Percentiles rank a stretch among this genome's conserved stretches.
Conservation (phyloP, 306 rosid species). For the Cucumis melo region DNA sequence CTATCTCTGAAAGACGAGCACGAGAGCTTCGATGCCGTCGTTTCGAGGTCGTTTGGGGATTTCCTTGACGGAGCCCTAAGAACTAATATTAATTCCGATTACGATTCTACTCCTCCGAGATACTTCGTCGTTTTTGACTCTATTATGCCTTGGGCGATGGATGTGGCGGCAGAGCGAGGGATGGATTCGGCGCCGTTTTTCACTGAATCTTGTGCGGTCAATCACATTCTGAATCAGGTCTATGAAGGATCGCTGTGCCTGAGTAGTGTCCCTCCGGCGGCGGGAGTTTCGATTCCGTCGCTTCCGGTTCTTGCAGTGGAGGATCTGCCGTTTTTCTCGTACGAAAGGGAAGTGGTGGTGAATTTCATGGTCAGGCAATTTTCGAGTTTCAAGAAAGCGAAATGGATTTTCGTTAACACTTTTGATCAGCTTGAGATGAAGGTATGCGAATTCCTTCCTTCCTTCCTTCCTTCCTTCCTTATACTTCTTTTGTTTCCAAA, state of each 20-base stretch:
- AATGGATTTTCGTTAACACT: slow-evolving; percentile 13
- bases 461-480: too few species aligned
- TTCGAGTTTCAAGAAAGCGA: slow-evolving; percentile 1
- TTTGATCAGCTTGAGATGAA: slow-evolving; percentile 10
- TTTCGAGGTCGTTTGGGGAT: not conserved
- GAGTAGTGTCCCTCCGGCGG: not conserved
- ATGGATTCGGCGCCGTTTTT: slow-evolving; percentile 4
- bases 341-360: not conserved
- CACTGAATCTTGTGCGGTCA: not conserved
- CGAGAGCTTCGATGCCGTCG: not conserved
- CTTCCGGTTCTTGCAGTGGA: slow-evolving; percentile 1
- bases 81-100: not conserved
- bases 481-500: too few species aligned
- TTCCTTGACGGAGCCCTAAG: not conserved
- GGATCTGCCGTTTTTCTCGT: slow-evolving; percentile 13
- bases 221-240: not conserved
- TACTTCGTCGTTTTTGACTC: not conserved
- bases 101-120: not conserved
- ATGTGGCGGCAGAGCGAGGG: not conserved
- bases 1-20: not conserved
- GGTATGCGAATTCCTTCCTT: not conserved
- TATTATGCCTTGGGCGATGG: not conserved
- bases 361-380: not conserved
- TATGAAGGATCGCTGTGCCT: not conserved
- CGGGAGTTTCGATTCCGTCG: not conserved